Conservation (phyloP, 176 grass and related monocot genomes). For the sorghum (Sorghum bicolor) region Sorghum_bicolor_NCBIv3 NC_012879.2:11466001-11466500, state of each 20-base stretch:
- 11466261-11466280: not conserved
- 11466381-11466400: conserved; percentile 94
- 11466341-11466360: conserved; percentile 13
- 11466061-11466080: conserved; percentile 60
- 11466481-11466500: conserved; percentile 78
- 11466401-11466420: conserved; percentile 75
- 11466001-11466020: conserved; percentile 75
- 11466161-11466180: not conserved
- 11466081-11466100: conserved; percentile 82
- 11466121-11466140: conserved; percentile 48
- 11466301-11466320: not conserved
- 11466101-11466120: conserved; percentile 85
- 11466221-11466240: not conserved
- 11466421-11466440: conserved; percentile 80
- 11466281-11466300: not conserved
- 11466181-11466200: not conserved
- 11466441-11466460: conserved; percentile 91
- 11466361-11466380: conserved; percentile 30
- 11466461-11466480: conserved; percentile 68
- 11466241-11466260: not conserved
- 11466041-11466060: conserved; percentile 44
- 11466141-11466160: conserved; percentile 6
- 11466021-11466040: conserved; percentile 57
- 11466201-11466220: conserved; percentile 1
- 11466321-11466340: not conserved